These are phyloP conservation scores for Puccinia brachypodii DNA, from an alignment of 1,284 basidiomycete genomes.

Conservation along the genomic window DNA sequence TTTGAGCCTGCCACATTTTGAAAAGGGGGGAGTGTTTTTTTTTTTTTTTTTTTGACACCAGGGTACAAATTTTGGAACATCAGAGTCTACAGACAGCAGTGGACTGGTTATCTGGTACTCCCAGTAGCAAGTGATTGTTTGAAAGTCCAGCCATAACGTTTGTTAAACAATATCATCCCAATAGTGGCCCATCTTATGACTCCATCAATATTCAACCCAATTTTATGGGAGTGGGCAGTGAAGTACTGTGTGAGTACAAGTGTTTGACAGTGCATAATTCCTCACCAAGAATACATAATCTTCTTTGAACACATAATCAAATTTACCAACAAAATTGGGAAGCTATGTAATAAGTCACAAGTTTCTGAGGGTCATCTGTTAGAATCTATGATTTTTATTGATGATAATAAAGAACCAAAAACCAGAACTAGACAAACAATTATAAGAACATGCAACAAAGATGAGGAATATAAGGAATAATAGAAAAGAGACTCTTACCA, in stretches of 20 bases:
- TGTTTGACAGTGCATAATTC: not conserved
- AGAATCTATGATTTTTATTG: not conserved
- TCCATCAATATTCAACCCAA: slow-evolving; percentile 22
- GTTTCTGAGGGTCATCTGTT: no score
- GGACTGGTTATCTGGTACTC: slow-evolving; percentile 29
- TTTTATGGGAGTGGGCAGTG: slow-evolving; percentile 36
- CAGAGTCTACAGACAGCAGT: not conserved
- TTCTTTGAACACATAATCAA: slow-evolving; percentile 5
- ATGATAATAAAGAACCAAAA: no score
- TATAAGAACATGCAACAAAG: no score
- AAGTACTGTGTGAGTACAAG: slow-evolving; percentile 32
- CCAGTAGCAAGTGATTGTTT: slow-evolving; percentile 20
- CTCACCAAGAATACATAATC: not conserved
- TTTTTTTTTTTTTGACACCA: not conserved
- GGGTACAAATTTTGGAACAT: not conserved
- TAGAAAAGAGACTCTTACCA: no score
- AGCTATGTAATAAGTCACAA: no score
- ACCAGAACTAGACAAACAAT: no score
- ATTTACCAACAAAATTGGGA: slow-evolving; percentile 17
- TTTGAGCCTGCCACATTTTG: no score
- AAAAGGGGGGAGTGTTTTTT: no score
- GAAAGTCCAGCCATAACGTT: not conserved
- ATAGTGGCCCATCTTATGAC: slow-evolving; percentile 43
- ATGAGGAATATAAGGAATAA: no score
- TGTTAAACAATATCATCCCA: not conserved